Conservation (phyloP, 495 filamentous ascomycete genomes). For the Aspergillus bertholletiae region DNA sequence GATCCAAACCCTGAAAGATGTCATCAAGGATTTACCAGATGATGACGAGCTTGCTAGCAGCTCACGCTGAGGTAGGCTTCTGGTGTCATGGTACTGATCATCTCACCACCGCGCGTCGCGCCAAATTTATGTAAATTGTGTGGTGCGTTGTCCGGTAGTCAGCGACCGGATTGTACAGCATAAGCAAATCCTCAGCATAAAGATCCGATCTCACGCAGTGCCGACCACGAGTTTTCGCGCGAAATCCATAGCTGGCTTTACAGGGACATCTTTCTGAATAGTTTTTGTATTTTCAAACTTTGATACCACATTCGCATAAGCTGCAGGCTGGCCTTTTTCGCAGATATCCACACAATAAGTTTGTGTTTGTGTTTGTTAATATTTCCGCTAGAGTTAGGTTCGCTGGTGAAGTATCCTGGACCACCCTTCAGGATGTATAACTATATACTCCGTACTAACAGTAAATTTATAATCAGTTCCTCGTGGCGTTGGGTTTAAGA, state of each 20-base stretch:
- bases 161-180: background rate
- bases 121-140: background rate
- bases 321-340: background rate
- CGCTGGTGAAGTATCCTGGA: no score
- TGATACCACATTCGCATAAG: conserved; percentile 1
- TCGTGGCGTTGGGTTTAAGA: no score
- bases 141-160: background rate
- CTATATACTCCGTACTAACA: no score
- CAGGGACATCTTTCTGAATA: background rate
- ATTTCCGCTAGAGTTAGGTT: background rate
- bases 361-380: background rate
- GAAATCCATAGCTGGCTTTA: background rate
- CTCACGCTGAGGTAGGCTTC: conserved; percentile 18
- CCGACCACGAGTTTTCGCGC: background rate
- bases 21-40: conserved; percentile 70
- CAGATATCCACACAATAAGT: background rate
- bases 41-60: conserved; percentile 50
- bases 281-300: background rate
- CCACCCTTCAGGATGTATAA: no score
- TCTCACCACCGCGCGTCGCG: no score
- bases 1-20: conserved; percentile 73
- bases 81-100: no score
- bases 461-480: no score
- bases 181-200: background rate
- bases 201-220: background rate